Percentiles rank a stretch among this genome's conserved stretches.
These are phyloP conservation scores for Trichophyton simii DNA, from an alignment of 2,329 filamentous ascomycete genomes.

Conservation along the genomic window DNA sequence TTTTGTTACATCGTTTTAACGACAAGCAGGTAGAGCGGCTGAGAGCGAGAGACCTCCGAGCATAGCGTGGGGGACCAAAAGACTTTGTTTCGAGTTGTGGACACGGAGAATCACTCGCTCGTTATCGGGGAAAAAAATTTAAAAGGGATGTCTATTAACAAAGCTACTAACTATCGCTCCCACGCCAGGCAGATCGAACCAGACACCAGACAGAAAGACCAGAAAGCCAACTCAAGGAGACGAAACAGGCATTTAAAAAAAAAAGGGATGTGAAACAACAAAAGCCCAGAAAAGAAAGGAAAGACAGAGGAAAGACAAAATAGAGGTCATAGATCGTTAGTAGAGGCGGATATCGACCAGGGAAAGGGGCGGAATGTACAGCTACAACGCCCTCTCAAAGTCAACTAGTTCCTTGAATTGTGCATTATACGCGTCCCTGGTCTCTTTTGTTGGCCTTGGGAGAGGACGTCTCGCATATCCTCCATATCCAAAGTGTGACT, in stretches of 20 bases:
- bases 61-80: not conserved
- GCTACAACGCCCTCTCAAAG: slow-evolving; percentile 12
- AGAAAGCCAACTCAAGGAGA: not conserved
- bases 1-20: not conserved
- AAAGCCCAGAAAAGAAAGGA: not conserved
- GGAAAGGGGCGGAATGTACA: not conserved
- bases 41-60: not conserved
- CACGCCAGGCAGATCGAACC: not conserved
- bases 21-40: not conserved
- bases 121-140: no score
- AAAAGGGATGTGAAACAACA: not conserved
- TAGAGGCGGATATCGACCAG: not conserved
- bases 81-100: no score
- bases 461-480: slow-evolving; percentile 47
- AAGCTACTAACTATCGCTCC: not conserved
- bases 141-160: not conserved
- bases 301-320: not conserved
- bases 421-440: slow-evolving; percentile 92
- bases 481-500: slow-evolving; percentile 53
- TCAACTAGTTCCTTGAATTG: slow-evolving; percentile 55
- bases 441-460: slow-evolving; percentile 48
- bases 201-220: not conserved
- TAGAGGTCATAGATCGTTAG: not conserved
- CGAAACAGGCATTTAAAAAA: not conserved
- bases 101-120: no score